Evolutionary conservation across 768 basidiomycete species (phyloP).

Genomic region (Podaxis mareebaensis): DNA sequence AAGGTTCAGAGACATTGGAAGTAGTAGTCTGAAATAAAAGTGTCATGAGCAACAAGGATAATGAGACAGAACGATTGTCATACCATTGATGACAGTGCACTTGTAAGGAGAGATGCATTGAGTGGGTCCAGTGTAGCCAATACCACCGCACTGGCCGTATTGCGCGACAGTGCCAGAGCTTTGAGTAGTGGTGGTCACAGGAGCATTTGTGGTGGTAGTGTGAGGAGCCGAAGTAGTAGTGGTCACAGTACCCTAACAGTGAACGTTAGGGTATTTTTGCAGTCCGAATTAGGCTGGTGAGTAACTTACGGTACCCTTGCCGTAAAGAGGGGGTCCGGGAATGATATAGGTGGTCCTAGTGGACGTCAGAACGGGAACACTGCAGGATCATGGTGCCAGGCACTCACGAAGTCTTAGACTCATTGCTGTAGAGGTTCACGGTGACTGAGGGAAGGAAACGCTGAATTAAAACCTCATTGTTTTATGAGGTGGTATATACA

Average conservation of each 20-base stretch:
- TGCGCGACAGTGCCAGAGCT: constrained; percentile 33
- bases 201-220: constrained; percentile 21
- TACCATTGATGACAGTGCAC: constrained; percentile 37
- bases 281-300: not conserved
- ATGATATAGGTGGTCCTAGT: constrained; percentile 40
- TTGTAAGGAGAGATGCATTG: constrained; percentile 37
- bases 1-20: constrained; percentile 35
- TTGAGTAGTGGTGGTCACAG: constrained; percentile 21
- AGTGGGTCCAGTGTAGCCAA: constrained; percentile 38
- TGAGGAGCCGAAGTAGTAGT: constrained; percentile 4
- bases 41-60: not conserved
- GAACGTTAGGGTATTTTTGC: not conserved
- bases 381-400: not conserved
- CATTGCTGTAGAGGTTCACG: constrained; percentile 41
- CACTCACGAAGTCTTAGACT: constrained; percentile 31
- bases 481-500: not conserved
- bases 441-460: constrained; percentile 29
- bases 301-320: constrained; percentile 22
- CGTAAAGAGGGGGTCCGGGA: constrained; percentile 50
- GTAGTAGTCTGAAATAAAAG: constrained; percentile 30
- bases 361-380: not conserved
- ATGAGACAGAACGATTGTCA: constrained; percentile 8
- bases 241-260: not conserved
- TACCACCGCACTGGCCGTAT: constrained; percentile 46
- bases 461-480: constrained; percentile 24